Conservation (phyloP, 1,284 basidiomycete genomes). For the Apiotrichum domesticum region DNA sequence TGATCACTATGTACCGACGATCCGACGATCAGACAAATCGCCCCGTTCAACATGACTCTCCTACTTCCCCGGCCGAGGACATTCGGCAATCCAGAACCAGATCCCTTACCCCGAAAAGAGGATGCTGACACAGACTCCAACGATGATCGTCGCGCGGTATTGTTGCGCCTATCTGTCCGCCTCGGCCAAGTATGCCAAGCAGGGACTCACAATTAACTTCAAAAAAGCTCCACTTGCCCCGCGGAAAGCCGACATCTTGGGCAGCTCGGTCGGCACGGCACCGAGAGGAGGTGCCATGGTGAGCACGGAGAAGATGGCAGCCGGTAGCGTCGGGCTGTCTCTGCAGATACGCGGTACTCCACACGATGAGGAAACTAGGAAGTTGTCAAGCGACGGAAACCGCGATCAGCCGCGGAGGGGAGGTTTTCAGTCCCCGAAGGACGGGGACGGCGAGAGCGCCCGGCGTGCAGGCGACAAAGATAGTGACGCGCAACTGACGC, state of each 20-base stretch:
- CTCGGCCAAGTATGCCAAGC: too few species aligned
- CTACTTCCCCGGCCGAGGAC: too few species aligned
- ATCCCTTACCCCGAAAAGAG: background rate
- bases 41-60: too few species aligned
- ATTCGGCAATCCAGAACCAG: too few species aligned
- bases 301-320: conserved; percentile 37
- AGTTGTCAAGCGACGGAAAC: conserved; percentile 33
- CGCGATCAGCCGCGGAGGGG: conserved; percentile 17
- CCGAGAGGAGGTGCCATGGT: conserved; percentile 41
- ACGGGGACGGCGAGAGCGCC: conserved; percentile 35
- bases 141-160: conserved; percentile 25
- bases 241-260: conserved; percentile 20
- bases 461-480: conserved; percentile 28
- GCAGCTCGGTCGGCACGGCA: conserved; percentile 31
- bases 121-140: conserved; percentile 10
- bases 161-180: conserved; percentile 24
- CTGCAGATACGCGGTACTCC: conserved; percentile 19
- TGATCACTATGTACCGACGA: too few species aligned
- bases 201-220: too few species aligned
- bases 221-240: conserved; percentile 32
- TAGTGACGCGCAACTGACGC: conserved; percentile 24
- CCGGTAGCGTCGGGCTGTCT: conserved; percentile 34
- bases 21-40: too few species aligned
- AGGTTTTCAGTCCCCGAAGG: conserved; percentile 44
- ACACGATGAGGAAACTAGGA: conserved; percentile 30